Evolutionary conservation across 805 yeast genomes (phyloP), one percentile per base, ranked within the genome.

Genomic region (Myxozyma geophila): DNA sequence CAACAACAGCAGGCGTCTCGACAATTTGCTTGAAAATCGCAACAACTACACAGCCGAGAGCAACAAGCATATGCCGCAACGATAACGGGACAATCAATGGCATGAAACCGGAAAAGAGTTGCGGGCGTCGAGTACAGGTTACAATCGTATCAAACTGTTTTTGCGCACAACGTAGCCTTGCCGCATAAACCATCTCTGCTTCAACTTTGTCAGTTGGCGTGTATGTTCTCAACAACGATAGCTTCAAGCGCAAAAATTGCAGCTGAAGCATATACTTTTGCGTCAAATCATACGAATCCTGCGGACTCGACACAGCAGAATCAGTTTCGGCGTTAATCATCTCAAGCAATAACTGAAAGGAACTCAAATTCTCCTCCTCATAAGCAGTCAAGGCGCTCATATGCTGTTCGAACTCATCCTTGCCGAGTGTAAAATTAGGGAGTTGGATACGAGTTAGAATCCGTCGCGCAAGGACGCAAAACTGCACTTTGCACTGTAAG

Each of bases 261-360:
- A 63, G n/a, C 43, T 66, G 66, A 28, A 66, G 56, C 7, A 66
- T 28, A 47, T 48, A 64, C 43, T 66, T 66, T 43, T 66, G 69
- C 17, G 55, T 60, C 17, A 66, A 54, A 35, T 66, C 59, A 23
- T 66, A 66, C 1, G 68, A 58, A 53, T 64, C 69, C 44, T 64
- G 60, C 7, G 60, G 63, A 3, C 60, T 40, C 13, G 62, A 60
- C 6, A 66, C 54, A 7, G 64, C 59, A 17, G 66, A 48, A 35
- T 54, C 56, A 5, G 35, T 37, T 37, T 63, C 67, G 1, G 61
- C 65, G 23, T 49, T 54, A 19, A 66, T 59, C 60, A 66, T 58
- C 53, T 56, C 60, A n/a, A 66, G 15, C 7, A 66, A 58, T n/a
- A 60, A 37, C 59, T 61, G 63, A 41, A 66, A 66, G 21, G 69